A percentile compares a stretch with the other conserved stretches of the same genome.
Evolutionary conservation across 108 stramenopile species (phyloP).

Genomic region (Fragilaria radians): DNA sequence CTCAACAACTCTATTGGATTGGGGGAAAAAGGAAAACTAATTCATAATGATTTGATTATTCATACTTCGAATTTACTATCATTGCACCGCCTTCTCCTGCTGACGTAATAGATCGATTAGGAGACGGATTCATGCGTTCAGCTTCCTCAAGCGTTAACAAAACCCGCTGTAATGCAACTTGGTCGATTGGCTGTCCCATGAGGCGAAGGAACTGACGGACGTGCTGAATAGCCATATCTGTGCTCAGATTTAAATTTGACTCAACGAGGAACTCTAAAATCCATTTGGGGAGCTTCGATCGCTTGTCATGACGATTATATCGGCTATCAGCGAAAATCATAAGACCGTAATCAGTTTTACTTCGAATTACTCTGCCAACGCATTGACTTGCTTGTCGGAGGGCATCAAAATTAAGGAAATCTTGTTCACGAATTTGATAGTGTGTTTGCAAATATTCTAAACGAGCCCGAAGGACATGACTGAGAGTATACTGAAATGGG

Average conservation of each 20-base stretch:
- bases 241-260: constrained; percentile 86
- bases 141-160: constrained; percentile 78
- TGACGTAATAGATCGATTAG: not conserved
- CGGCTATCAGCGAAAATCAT: constrained; percentile 93
- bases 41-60: not conserved
- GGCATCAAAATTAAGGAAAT: constrained; percentile 97
- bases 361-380: constrained; percentile 92
- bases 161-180: constrained; percentile 76
- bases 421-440: constrained; percentile 91
- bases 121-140: constrained; percentile 46
- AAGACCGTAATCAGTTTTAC: constrained; percentile 94
- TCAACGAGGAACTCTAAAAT: constrained; percentile 91
- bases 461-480: constrained; percentile 90
- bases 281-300: constrained; percentile 96
- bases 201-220: constrained; percentile 78
- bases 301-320: constrained; percentile 94
- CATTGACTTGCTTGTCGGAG: constrained; percentile 91
- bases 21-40: constrained; percentile 53
- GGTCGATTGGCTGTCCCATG: constrained; percentile 97
- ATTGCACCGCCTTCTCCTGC: constrained; percentile 44
- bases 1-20: constrained; percentile 72
- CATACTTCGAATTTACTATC: constrained; percentile 14
- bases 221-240: constrained; percentile 82
- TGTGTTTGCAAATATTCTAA: constrained; percentile 93
- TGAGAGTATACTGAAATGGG: constrained; percentile 98